Evolutionary conservation across 306 rosid species (phyloP).

Genomic region (Casuarina cunninghamiana): DNA sequence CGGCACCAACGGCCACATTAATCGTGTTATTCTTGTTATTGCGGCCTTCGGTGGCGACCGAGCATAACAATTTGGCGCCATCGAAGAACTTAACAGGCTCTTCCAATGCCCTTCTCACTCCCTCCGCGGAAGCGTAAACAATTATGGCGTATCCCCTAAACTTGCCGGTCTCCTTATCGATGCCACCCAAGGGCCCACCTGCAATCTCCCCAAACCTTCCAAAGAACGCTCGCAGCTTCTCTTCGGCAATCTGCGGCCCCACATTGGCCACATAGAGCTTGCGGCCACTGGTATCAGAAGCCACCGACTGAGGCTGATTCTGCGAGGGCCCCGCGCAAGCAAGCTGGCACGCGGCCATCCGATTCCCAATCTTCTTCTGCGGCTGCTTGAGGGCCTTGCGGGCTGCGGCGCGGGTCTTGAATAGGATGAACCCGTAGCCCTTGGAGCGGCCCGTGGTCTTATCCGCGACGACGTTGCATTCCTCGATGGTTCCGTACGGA

Average conservation of each 20-base stretch:
- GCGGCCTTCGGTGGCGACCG: slow-evolving; percentile 5
- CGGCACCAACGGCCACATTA: neutral
- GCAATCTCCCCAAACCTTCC: neutral
- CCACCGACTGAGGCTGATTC: neutral
- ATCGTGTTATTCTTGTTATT: neutral
- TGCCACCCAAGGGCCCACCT: neutral
- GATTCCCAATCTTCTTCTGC: neutral
- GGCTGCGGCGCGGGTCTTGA: slow-evolving; percentile 2
- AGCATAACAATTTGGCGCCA: neutral
- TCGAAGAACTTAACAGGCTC: neutral
- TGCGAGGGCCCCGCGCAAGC: neutral
- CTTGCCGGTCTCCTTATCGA: neutral
- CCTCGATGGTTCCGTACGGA: neutral
- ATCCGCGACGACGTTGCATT: slow-evolving; percentile 30
- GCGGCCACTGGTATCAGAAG: neutral
- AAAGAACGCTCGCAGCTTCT: neutral
- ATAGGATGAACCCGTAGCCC: slow-evolving; percentile 41
- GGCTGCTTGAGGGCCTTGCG: slow-evolving; percentile 1
- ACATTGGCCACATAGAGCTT: neutral
- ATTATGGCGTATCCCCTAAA: neutral
- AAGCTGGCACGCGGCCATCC: neutral
- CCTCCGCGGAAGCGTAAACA: neutral
- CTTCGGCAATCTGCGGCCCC: neutral
- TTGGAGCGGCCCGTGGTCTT: slow-evolving; percentile 38
- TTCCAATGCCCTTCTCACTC: neutral